Conservation (phyloP, 176 grass and related monocot genomes). For the Aegilops speltoides region DNA sequence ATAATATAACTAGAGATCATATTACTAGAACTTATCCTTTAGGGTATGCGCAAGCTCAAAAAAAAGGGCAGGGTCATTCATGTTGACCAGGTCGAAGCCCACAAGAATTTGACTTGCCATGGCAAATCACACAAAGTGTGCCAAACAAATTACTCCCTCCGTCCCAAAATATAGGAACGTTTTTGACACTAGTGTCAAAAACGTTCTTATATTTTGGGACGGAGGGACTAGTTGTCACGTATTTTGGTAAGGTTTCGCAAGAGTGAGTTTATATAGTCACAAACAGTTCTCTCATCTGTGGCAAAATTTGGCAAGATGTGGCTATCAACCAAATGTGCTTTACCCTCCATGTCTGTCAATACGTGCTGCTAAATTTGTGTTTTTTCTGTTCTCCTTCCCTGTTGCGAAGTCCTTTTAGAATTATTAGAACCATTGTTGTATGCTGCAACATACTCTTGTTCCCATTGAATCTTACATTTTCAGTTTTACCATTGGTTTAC, state of each 20-base stretch:
- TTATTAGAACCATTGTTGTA: not conserved
- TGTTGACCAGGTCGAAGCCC: conserved; percentile 23
- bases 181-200: too few species aligned
- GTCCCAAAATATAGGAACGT: too few species aligned
- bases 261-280: not conserved
- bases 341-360: not conserved
- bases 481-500: not conserved
- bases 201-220: too few species aligned
- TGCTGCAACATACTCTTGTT: not conserved
- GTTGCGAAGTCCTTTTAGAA: not conserved
- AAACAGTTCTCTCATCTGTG: not conserved
- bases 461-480: conserved; percentile 5
- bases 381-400: not conserved
- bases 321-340: not conserved
- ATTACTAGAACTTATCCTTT: conserved; percentile 26
- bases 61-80: not conserved
- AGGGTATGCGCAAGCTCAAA: not conserved
- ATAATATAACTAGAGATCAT: conserved; percentile 13
- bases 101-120: not conserved
- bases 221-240: not conserved
- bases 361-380: not conserved
- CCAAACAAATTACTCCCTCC: not conserved
- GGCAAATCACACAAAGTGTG: not conserved
- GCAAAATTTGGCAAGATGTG: not conserved
- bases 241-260: not conserved